phyloP scores from a whole-genome alignment of 1,284 basidiomycete genomes.

The Sporisorium iseilematis-ciliati region DNA sequence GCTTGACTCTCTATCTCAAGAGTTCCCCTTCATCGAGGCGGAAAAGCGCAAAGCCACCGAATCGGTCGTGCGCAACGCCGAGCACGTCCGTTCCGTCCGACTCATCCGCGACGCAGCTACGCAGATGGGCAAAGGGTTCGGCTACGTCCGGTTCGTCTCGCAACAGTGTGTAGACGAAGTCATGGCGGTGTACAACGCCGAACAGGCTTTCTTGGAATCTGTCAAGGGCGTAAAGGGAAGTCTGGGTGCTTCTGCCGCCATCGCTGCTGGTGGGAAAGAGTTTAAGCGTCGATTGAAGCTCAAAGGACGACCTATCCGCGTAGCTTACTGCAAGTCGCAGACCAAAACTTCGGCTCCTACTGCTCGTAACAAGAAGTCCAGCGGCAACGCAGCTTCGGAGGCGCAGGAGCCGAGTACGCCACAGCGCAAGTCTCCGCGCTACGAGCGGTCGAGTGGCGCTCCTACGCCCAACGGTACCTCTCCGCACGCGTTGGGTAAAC shows the following conservation, averaged over 20 bases:
- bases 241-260: constrained; percentile 43
- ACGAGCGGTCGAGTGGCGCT: constrained; percentile 59
- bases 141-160: constrained; percentile 89
- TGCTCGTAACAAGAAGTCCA: constrained; percentile 2
- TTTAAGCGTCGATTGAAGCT: constrained; percentile 66
- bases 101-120: constrained; percentile 91
- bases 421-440: constrained; percentile 25
- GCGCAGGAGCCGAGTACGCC: constrained; percentile 31
- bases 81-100: constrained; percentile 86
- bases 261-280: constrained; percentile 52
- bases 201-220: constrained; percentile 60
- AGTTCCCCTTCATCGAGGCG: constrained; percentile 35
- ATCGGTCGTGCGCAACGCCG: constrained; percentile 46
- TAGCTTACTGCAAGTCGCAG: constrained; percentile 63
- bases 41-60: constrained; percentile 27
- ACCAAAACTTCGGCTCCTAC: constrained; percentile 31
- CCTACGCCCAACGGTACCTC: constrained; percentile 67
- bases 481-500: constrained; percentile 28
- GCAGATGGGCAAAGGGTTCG: constrained; percentile 97
- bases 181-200: constrained; percentile 63
- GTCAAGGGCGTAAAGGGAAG: constrained; percentile 38
- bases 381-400: background rate
- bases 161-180: constrained; percentile 71
- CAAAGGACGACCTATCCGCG: constrained; percentile 57
- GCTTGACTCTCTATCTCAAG: constrained; percentile 26